Evolutionary conservation across 441 rosid species (phyloP), one percentile per base, ranked within the genome.

Genomic region (Bocquillonia castaneifolia): DNA sequence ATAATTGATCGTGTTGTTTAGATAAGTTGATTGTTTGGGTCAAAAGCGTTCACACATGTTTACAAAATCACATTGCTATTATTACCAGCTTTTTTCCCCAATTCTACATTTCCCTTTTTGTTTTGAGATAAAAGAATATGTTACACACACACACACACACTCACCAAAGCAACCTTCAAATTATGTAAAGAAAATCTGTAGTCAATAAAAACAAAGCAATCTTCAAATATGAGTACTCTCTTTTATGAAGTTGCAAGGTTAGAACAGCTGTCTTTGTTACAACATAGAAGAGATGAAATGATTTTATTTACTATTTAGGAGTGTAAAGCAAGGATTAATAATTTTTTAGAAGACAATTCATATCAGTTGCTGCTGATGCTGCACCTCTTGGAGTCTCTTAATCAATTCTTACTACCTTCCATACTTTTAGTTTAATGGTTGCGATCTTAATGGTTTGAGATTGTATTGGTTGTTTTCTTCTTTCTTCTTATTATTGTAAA

Each of bases 361-460:
- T 25, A 26, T 53, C 52, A 51, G 12, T 52, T 12, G 47, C 37
- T 10, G 64, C 67, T 57, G 59, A 28, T 10, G 64, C 67, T 57
- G 59, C 22, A 17, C 15, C 26, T 20, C 44, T 26, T 39, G 25
- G 14, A 17, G 8, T 47, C 10, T 52, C 58, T 5, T 29, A 42
- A 48, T 45, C n/a, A 59, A 62, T 29, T 48, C 47, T 25, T 61
- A n/a, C n/a, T 54, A 5, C 14, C 51, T 20, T 17, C 25, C 31
- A 9, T 29, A 45, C 20, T 0, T 68, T 32, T 18, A n/a, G 29
- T 29, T 44, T 63, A 39, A 36, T 29, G 12, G 23, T 6, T 51
- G 10, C 36, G 45, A 44, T 48, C 26, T 10, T 13, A 48, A 54
- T 10, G 60, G 42, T 37, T 45, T 28, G 64, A 37, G 40, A 61